phyloP scores from a whole-genome alignment of 495 filamentous ascomycete genomes.

The Tuber umbilicatum region DNA sequence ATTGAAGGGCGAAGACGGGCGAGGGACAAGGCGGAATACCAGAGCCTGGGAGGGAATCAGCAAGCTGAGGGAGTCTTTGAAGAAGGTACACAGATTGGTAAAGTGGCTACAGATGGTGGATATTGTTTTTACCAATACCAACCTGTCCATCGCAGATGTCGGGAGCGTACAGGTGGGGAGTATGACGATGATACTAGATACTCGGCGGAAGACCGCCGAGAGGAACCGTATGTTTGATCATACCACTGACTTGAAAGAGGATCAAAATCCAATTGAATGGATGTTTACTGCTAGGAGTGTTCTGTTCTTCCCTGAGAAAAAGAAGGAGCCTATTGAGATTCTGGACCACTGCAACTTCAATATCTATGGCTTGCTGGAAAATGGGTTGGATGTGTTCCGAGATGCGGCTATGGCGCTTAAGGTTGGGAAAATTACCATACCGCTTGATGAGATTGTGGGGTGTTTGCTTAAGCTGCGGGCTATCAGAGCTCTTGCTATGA shows the following conservation, averaged over 20 bases:
- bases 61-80: slow-evolving; percentile 62
- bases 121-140: slow-evolving; percentile 73
- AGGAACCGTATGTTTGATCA: slow-evolving; percentile 84
- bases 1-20: slow-evolving; percentile 23
- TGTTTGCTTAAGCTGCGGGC: slow-evolving; percentile 48
- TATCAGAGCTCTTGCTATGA: slow-evolving; percentile 15
- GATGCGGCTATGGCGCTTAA: slow-evolving; percentile 88
- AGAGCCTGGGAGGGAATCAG: slow-evolving; percentile 49
- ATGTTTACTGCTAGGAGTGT: slow-evolving; percentile 78
- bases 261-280: slow-evolving; percentile 87
- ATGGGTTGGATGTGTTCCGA: slow-evolving; percentile 74
- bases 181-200: slow-evolving; percentile 81
- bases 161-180: slow-evolving; percentile 78
- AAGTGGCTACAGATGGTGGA: slow-evolving; percentile 87
- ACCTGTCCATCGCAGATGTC: slow-evolving; percentile 65
- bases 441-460: slow-evolving; percentile 74
- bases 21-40: slow-evolving; percentile 46
- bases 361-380: slow-evolving; percentile 86
- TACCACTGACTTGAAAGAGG: slow-evolving; percentile 56
- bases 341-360: slow-evolving; percentile 83
- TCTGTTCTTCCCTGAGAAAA: slow-evolving; percentile 76
- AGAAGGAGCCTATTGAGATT: slow-evolving; percentile 71
- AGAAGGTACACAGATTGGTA: slow-evolving; percentile 70
- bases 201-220: slow-evolving; percentile 82
- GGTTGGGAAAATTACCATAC: slow-evolving; percentile 79